Percentiles rank a stretch among this genome's conserved stretches.
phyloP scores from a whole-genome alignment of 2,329 filamentous ascomycete species.

The Pyricularia pennisetigena region DNA sequence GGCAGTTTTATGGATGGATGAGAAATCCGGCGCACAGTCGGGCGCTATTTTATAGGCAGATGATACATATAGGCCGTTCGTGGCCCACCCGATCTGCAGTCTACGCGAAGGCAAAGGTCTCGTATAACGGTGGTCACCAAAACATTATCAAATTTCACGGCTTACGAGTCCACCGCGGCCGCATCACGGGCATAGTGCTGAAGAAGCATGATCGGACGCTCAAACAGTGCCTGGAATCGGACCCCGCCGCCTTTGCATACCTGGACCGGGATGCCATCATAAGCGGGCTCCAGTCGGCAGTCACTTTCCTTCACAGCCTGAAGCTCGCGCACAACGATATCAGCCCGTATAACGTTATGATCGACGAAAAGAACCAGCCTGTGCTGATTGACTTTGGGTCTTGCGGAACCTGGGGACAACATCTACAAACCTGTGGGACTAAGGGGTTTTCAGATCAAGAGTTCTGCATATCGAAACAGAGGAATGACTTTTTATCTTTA shows the following conservation, averaged over 20 bases:
- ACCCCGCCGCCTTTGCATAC: too few species aligned
- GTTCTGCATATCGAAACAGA: neutral
- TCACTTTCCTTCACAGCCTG: slow-evolving; percentile 9
- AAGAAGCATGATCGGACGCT: slow-evolving; percentile 11
- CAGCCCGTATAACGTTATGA: slow-evolving; percentile 10
- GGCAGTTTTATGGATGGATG: too few species aligned
- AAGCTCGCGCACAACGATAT: slow-evolving; percentile 13
- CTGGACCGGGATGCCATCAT: slow-evolving; percentile 4
- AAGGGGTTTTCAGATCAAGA: neutral
- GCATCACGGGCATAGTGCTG: slow-evolving; percentile 17
- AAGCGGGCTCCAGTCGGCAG: slow-evolving; percentile 6
- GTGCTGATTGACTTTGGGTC: slow-evolving; percentile 9
- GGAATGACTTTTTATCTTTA: neutral
- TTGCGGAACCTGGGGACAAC: neutral
- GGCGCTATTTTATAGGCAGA: too few species aligned
- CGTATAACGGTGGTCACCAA: too few species aligned
- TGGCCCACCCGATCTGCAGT: too few species aligned
- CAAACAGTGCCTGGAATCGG: slow-evolving; percentile 8
- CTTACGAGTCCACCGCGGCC: too few species aligned
- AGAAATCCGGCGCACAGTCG: too few species aligned
- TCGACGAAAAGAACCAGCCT: slow-evolving; percentile 4
- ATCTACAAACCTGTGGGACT: neutral
- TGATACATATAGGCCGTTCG: too few species aligned
- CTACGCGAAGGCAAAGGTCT: too few species aligned
- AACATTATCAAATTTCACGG: too few species aligned